Base-by-base conservation (phyloP, 2,329 filamentous ascomycete species). In the Cladosporium sp. region DNA sequence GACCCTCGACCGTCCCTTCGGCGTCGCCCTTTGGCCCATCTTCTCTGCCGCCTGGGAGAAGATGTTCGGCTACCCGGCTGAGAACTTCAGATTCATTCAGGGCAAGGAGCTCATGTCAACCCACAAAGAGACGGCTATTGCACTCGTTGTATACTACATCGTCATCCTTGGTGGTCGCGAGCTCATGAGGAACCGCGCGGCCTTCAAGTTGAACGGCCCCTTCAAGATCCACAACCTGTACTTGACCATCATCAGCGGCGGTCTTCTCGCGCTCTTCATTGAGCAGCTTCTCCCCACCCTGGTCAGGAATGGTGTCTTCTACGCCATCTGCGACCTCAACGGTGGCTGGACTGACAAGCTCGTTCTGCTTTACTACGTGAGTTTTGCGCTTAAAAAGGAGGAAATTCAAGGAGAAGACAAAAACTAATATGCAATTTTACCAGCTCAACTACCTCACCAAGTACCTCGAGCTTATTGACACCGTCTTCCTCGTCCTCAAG, bases 361-460 rank as follows among this genome's bases (percentile, higher is more conserved):
- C 64, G 89, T 97, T 58, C 85, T 95, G 60, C 79, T 99, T 59
- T 99, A 99, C 83, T 99, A 97, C 72, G 92, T 97, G 76, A 67
- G 90, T 80, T 18, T 39, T 4, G 30, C 29, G n/a, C 20, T 12
- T 4, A 32, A 15, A 19, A 12, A 24, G 18, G 22, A 6, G 2
- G 6, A n/a, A 37, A 12, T 2, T 20, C 4, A 5, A 2, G 4
- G 13, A 47, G 30, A 17, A 41, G 11, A 13, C 32, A 17, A 34
- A 13, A 32, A 30, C 57, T 58, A 49, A 55, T 32, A 39, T 17
- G 3, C 4, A 20, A 11, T 36, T 19, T 49, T 59, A 63, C 75
- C 67, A 96, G 91, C 80, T 97, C 68, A 97, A 95, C 79, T 97
- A 97, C 78, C 82, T 96, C 50, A 97, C 91, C 75, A 97, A 97